A percentile compares a stretch with the other conserved stretches of the same genome.
These are phyloP conservation scores for Cicer yamashitae DNA, from an alignment of 306 rosid genomes.

Conservation along the genomic window DNA sequence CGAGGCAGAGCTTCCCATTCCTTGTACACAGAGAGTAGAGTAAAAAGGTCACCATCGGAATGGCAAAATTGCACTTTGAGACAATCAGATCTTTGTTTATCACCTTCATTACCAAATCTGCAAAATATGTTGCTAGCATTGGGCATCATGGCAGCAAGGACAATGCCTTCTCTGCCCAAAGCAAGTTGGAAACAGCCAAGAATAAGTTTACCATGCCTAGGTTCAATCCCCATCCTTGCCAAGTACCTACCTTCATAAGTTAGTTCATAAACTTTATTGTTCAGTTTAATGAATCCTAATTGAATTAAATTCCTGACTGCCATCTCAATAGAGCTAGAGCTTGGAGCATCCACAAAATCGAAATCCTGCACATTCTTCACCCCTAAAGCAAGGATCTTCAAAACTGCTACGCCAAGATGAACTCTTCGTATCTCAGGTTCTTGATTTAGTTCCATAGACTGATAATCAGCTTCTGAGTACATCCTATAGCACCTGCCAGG, in stretches of 20 bases:
- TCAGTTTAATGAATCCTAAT: slow-evolving; percentile 66
- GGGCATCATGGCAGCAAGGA: slow-evolving; percentile 91
- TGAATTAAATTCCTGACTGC: slow-evolving; percentile 82
- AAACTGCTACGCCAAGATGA: slow-evolving; percentile 95
- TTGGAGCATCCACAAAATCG: slow-evolving; percentile 92
- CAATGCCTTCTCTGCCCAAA: slow-evolving; percentile 82
- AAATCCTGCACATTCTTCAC: slow-evolving; percentile 73
- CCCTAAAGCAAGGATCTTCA: slow-evolving; percentile 89
- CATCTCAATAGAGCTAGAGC: slow-evolving; percentile 78
- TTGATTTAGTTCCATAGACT: slow-evolving; percentile 71
- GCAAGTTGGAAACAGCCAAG: slow-evolving; percentile 61
- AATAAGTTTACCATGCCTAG: slow-evolving; percentile 91
- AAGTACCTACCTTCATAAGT: slow-evolving; percentile 71
- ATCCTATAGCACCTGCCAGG: slow-evolving; percentile 93
- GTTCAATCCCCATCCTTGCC: slow-evolving; percentile 91
- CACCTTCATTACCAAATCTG: slow-evolving; percentile 80
- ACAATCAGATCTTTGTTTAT: slow-evolving; percentile 82
- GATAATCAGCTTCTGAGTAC: slow-evolving; percentile 75
- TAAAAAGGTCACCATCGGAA: slow-evolving; percentile 86
- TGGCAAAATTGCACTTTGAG: slow-evolving; percentile 92
- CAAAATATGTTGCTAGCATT: slow-evolving; percentile 89
- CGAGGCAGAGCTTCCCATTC: slow-evolving; percentile 71
- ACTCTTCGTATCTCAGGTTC: slow-evolving; percentile 97
- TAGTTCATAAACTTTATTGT: slow-evolving; percentile 54
- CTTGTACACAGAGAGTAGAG: slow-evolving; percentile 89